Conservation (phyloP, 2,329 filamentous ascomycete species). For the Fusarium keratoplasticum region DNA sequence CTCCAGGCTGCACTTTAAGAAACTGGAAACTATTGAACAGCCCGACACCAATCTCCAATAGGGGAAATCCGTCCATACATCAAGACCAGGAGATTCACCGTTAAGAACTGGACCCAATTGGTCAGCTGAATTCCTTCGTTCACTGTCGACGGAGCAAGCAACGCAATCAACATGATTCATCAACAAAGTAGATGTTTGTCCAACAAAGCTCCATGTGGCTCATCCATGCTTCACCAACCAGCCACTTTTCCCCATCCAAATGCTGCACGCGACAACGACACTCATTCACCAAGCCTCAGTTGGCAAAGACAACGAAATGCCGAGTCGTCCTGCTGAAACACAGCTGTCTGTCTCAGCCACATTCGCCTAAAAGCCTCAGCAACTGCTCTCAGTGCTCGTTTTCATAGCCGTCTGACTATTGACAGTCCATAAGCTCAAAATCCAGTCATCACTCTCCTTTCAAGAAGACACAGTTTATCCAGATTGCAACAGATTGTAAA, state of each 20-base stretch:
- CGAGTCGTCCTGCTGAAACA: not conserved
- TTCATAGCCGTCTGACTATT: not conserved
- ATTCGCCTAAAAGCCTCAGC: not conserved
- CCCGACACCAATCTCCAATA: not conserved
- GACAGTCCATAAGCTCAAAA: not conserved
- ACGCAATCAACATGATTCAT: not conserved
- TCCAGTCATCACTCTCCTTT: not conserved
- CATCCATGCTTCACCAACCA: not conserved
- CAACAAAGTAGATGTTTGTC: not conserved
- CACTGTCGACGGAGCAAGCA: not conserved
- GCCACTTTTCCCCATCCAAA: not conserved
- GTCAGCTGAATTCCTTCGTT: not conserved
- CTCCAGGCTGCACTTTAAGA: not conserved
- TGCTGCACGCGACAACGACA: not conserved
- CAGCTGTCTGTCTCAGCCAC: constrained; percentile 2
- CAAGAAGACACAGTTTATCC: not conserved
- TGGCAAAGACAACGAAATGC: not conserved
- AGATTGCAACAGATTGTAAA: not conserved
- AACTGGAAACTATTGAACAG: not conserved
- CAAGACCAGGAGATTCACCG: not conserved
- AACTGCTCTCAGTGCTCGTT: not conserved
- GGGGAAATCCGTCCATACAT: not conserved
- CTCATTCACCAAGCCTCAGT: not conserved
- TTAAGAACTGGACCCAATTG: not conserved
- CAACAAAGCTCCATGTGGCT: not conserved